Percentiles rank a stretch among this genome's conserved stretches.
phyloP scores from a whole-genome alignment of 371 early-diverging fungal genomes.

The Parasitella parasitica region DNA sequence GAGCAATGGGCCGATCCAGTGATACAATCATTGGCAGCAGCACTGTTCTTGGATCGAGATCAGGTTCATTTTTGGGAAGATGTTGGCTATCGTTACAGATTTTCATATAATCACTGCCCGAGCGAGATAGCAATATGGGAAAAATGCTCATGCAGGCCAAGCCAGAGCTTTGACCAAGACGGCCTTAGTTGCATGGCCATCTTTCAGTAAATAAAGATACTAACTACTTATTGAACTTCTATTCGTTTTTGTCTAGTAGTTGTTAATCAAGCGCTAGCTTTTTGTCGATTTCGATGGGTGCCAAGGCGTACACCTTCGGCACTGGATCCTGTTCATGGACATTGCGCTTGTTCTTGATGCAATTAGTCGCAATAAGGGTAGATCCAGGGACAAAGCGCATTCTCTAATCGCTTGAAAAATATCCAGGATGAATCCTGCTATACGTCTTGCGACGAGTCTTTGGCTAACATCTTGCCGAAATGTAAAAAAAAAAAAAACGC shows the following conservation, averaged over 20 bases:
- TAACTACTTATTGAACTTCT: slow-evolving; percentile 15
- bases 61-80: slow-evolving; percentile 92
- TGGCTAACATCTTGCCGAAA: slow-evolving; percentile 23
- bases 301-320: slow-evolving; percentile 11
- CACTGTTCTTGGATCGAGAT: slow-evolving; percentile 73
- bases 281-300: slow-evolving; percentile 17
- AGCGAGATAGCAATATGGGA: slow-evolving; percentile 14
- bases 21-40: slow-evolving; percentile 86
- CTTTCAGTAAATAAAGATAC: slow-evolving; percentile 4
- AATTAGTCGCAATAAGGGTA: slow-evolving; percentile 23
- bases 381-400: slow-evolving; percentile 31
- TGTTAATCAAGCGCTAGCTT: slow-evolving; percentile 12
- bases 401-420: slow-evolving; percentile 15
- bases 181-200: slow-evolving; percentile 27
- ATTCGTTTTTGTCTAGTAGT: slow-evolving; percentile 13
- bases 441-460: slow-evolving; percentile 1
- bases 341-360: slow-evolving; percentile 26
- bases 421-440: slow-evolving; percentile 15
- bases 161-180: slow-evolving; percentile 35
- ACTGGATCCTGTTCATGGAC: slow-evolving; percentile 9
- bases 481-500: slow-evolving; percentile 36
- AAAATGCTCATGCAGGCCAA: slow-evolving; percentile 36
- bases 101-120: slow-evolving; percentile 35
- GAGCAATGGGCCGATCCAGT: slow-evolving; percentile 70
- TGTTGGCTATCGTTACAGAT: slow-evolving; percentile 64